Evolutionary conservation across 805 yeast genomes (phyloP).

Genomic region (Alloascoidea africana): DNA sequence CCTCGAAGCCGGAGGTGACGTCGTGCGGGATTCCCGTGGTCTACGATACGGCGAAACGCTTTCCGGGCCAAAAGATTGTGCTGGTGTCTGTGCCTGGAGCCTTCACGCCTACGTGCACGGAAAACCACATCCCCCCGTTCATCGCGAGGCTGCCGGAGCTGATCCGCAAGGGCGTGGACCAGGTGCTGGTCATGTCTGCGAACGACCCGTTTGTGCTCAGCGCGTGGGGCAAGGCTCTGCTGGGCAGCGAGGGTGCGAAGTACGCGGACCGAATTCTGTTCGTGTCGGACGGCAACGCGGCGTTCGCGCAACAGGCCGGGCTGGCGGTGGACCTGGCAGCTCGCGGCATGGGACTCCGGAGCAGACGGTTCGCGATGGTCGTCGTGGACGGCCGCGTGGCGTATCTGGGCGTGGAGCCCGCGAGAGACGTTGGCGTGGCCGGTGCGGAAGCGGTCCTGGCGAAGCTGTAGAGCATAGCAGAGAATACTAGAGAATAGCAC

Average conservation of each 20-base stretch:
- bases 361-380: conserved; percentile 59
- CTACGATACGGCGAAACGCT: conserved; percentile 20
- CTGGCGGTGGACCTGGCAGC: conserved; percentile 37
- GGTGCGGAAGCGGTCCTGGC: conserved; percentile 27
- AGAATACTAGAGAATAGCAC: no score
- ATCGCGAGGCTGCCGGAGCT: conserved; percentile 17
- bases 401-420: conserved; percentile 34
- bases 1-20: conserved; percentile 19
- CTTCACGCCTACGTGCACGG: conserved; percentile 33
- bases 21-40: conserved; percentile 24
- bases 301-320: conserved; percentile 45
- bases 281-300: conserved; percentile 51
- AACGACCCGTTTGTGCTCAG: conserved; percentile 26
- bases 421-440: conserved; percentile 24
- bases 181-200: conserved; percentile 22
- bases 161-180: conserved; percentile 24
- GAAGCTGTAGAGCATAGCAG: no score
- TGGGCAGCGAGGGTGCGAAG: conserved; percentile 8
- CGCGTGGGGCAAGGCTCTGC: conserved; percentile 33
- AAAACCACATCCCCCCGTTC: conserved; percentile 26
- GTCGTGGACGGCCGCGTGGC: conserved; percentile 41
- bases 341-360: conserved; percentile 40
- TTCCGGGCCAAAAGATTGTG: conserved; percentile 24
- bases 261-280: conserved; percentile 28
- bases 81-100: conserved; percentile 36